Evolutionary conservation across 1,139 yeast genomes (phyloP).

Genomic region (Blastobotrys petasosporus): DNA sequence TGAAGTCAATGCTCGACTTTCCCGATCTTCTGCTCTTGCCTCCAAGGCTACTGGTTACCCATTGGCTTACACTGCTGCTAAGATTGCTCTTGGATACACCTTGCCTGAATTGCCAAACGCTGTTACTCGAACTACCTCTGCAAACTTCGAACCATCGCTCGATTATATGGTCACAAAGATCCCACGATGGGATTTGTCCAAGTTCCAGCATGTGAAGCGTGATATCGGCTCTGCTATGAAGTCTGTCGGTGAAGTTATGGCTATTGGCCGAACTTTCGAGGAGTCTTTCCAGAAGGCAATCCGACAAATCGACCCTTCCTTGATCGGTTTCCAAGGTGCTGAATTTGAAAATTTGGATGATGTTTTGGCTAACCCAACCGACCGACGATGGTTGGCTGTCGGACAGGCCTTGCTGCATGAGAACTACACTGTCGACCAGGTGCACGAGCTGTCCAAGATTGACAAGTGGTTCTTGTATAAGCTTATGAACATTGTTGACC

Average conservation of each 20-base stretch:
- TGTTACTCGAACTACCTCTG: slow-evolving; percentile 91
- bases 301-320: slow-evolving; percentile 91
- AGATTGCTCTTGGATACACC: slow-evolving; percentile 90
- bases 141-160: slow-evolving; percentile 93
- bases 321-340: slow-evolving; percentile 88
- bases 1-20: slow-evolving; percentile 95
- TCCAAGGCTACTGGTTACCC: slow-evolving; percentile 99
- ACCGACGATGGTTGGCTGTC: slow-evolving; percentile 96
- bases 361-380: slow-evolving; percentile 84
- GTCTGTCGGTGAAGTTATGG: slow-evolving; percentile 99
- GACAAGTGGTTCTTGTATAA: slow-evolving; percentile 96
- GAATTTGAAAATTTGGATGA: slow-evolving; percentile 74
- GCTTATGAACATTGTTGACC: slow-evolving; percentile 81
- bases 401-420: slow-evolving; percentile 93
- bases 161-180: slow-evolving; percentile 96
- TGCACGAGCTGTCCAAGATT: slow-evolving; percentile 84
- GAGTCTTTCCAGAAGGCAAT: slow-evolving; percentile 98
- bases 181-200: slow-evolving; percentile 96
- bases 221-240: slow-evolving; percentile 95
- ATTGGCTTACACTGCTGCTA: slow-evolving; percentile 96
- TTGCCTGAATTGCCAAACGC: slow-evolving; percentile 94
- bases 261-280: slow-evolving; percentile 95
- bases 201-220: slow-evolving; percentile 91
- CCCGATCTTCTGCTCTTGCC: slow-evolving; percentile 96
- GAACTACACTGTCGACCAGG: slow-evolving; percentile 82